Conservation (phyloP, 495 filamentous ascomycete species). For the Venustampulla echinocandica region DNA sequence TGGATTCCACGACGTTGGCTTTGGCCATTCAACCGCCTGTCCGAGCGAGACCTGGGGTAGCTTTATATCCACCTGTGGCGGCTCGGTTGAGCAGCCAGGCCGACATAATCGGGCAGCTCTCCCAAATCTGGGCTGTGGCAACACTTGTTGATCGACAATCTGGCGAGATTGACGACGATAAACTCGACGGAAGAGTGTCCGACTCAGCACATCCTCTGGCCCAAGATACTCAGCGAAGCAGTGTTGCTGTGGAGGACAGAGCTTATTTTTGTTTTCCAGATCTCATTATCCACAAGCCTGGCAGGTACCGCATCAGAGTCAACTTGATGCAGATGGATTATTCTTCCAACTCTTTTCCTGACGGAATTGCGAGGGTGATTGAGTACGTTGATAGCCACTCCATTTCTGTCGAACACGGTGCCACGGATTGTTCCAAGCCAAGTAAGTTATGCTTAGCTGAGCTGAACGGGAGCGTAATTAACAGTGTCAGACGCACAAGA, state of each 20-base stretch:
- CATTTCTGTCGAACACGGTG: slow-evolving; percentile 16
- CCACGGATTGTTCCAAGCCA: slow-evolving; percentile 4
- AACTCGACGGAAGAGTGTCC: slow-evolving; percentile 14
- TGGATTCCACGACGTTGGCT: too few species aligned
- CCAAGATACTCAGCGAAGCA: not conserved
- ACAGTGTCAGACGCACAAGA: slow-evolving; percentile 13
- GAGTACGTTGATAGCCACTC: slow-evolving; percentile 18
- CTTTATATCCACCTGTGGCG: slow-evolving; percentile 18
- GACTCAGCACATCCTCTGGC: slow-evolving; percentile 22
- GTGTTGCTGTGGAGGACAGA: slow-evolving; percentile 7
- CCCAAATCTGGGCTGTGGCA: slow-evolving; percentile 17
- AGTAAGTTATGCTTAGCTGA: slow-evolving; percentile 8
- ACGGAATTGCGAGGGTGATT: slow-evolving; percentile 9
- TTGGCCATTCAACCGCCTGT: slow-evolving; percentile 19
- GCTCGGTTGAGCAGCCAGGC: slow-evolving; percentile 13
- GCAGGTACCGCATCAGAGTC: slow-evolving; percentile 17
- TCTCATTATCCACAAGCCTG: slow-evolving; percentile 13
- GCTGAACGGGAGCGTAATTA: not conserved
- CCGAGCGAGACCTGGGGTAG: slow-evolving; percentile 7
- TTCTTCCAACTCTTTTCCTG: slow-evolving; percentile 4
- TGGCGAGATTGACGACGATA: slow-evolving; percentile 13
- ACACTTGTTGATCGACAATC: slow-evolving; percentile 14
- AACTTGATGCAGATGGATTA: slow-evolving; percentile 21
- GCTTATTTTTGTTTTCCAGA: slow-evolving; percentile 22
- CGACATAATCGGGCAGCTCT: slow-evolving; percentile 12